Conservation (phyloP, 306 rosid genomes). For the Cyclanthera cordifolia region DNA sequence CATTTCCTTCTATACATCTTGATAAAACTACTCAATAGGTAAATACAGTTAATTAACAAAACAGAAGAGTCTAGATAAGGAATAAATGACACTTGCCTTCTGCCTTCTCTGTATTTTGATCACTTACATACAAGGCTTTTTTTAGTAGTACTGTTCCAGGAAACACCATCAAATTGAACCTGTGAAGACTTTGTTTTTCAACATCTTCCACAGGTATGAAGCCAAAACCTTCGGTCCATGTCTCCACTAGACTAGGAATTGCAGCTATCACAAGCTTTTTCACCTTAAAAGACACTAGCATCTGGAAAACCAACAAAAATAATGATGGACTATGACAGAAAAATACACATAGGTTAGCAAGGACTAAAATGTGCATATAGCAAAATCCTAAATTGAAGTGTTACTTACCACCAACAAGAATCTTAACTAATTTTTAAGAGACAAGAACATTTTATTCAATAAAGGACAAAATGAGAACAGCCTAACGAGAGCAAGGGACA, state of each 20-base stretch:
- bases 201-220: slow-evolving; percentile 45
- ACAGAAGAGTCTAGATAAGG: not conserved
- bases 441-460: not conserved
- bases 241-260: slow-evolving; percentile 68
- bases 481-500: not conserved
- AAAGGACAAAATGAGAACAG: not conserved
- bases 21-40: not conserved
- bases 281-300: slow-evolving; percentile 66
- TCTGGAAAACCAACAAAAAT: slow-evolving; percentile 31
- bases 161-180: slow-evolving; percentile 78
- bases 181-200: slow-evolving; percentile 51
- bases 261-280: slow-evolving; percentile 83
- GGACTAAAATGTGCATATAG: not conserved
- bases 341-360: not conserved
- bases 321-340: not conserved
- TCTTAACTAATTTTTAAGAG: not conserved
- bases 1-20: not conserved
- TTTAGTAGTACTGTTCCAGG: slow-evolving; percentile 82
- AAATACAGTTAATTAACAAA: not conserved
- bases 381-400: not conserved
- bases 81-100: slow-evolving; percentile 19
- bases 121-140: slow-evolving; percentile 35
- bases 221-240: slow-evolving; percentile 95
- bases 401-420: not conserved
- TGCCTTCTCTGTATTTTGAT: slow-evolving; percentile 21